Percentiles rank a stretch among this genome's conserved stretches.
Conservation (phyloP, 805 yeast species). For the Saturnispora saitoi region DNA sequence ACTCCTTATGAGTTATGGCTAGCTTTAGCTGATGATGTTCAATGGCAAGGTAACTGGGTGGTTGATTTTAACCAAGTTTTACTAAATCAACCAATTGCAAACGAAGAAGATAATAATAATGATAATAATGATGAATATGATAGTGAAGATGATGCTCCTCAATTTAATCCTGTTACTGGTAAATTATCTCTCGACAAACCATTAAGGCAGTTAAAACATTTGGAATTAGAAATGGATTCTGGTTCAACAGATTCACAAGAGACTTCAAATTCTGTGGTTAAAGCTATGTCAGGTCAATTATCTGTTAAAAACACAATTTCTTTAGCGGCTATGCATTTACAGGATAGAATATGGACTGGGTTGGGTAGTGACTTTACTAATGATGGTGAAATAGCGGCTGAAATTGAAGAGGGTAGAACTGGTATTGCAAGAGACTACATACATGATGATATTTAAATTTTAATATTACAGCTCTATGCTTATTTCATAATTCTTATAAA, state of each 20-base stretch:
- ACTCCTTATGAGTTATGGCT: constrained; percentile 87
- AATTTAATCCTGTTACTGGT: constrained; percentile 86
- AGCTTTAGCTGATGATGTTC: constrained; percentile 65
- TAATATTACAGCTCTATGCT: neutral
- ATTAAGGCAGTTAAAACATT: constrained; percentile 53
- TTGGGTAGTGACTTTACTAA: constrained; percentile 70
- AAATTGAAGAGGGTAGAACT: constrained; percentile 68
- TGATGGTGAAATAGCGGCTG: constrained; percentile 53
- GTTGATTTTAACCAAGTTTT: constrained; percentile 60
- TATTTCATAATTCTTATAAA: neutral
- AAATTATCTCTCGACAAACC: constrained; percentile 66
- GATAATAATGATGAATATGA: constrained; percentile 11
- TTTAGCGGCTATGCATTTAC: constrained; percentile 74
- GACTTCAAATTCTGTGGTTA: constrained; percentile 33
- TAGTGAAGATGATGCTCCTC: constrained; percentile 59
- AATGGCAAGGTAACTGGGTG: constrained; percentile 94
- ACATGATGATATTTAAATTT: constrained; percentile 5
- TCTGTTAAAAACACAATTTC: constrained; percentile 74
- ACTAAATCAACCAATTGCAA: constrained; percentile 29
- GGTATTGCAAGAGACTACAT: constrained; percentile 88
- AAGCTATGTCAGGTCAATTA: constrained; percentile 49
- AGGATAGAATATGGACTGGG: constrained; percentile 75
- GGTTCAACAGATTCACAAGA: neutral
- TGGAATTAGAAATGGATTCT: constrained; percentile 46
- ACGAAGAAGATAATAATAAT: constrained; percentile 21